Evolutionary conservation across 768 basidiomycete genomes (phyloP), one percentile per base, ranked within the genome.

Genomic region (Pholiota molesta): DNA sequence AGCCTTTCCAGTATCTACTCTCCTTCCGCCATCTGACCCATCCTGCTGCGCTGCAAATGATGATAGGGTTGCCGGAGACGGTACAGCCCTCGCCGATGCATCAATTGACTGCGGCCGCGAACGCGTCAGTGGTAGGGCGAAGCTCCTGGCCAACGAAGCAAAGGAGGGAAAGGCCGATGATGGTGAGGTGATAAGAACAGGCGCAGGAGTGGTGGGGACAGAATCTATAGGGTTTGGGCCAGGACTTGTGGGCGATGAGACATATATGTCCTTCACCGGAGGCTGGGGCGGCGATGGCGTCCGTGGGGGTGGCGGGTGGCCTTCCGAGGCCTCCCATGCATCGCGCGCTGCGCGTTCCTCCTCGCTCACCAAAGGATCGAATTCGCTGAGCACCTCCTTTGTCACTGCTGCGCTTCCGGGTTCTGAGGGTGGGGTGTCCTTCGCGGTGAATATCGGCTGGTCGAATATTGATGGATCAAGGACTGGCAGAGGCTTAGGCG

Each of bases 271-370:
- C 68, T 80, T 80, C 55, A 69, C 60, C 17, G 79, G 78, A 13
- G 74, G 77, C 6, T 68, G 72, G n/a, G 77, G 73, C 42, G 78
- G 75, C 26, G 78, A 75, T 19, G 77, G 74, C 19, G 77, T 73
- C 17, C 71, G 68, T 23, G 80, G 76, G 29, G 78, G 72, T 33
- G 88, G 86, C 26, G 86, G 87, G 71, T 90, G 88, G 0, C 81
- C 79, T 65, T 89, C 85, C 21, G 86, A 75, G 17, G 73, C 76
- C 62, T 81, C 83, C 90, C 90, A 91, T 49, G 88, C 90, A 14
- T 83, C 80, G 44, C 81, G 80, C 3, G 89, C 88, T 23, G 80
- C 83, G 60, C 81, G 73, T 70, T 89, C 87, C 59, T 88, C 85
- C 35, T 76, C 68, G 64, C 78, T 83, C 0, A 75, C 84, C 23